Evolutionary conservation across 225 moss, liverwort and hornwort genomes (phyloP).

Genomic region (Bryum argenteum): DNA sequence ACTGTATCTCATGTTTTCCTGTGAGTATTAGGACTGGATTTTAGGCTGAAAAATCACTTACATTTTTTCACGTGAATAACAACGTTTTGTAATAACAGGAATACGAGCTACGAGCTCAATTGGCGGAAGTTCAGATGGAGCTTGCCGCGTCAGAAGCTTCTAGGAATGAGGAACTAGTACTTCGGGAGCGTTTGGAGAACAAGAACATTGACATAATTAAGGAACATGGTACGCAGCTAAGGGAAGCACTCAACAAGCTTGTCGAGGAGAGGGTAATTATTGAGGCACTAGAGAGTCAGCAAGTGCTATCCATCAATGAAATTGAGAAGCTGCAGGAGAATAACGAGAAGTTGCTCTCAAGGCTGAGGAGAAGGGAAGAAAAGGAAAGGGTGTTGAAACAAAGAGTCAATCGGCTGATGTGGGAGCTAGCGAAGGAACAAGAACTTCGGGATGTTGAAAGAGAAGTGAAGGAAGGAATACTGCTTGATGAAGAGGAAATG

Average conservation of each 20-base stretch:
- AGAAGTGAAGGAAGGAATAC: conserved; percentile 29
- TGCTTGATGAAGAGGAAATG: conserved; percentile 32
- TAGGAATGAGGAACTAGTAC: conserved; percentile 48
- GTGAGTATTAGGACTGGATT: no score
- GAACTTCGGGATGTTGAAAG: conserved; percentile 34
- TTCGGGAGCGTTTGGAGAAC: conserved; percentile 21
- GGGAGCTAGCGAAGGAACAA: conserved; percentile 33
- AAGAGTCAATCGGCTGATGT: conserved; percentile 26
- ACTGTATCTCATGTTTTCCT: not conserved
- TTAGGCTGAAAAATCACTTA: no score
- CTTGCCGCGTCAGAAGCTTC: conserved; percentile 49
- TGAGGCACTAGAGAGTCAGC: conserved; percentile 68
- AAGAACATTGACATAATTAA: conserved; percentile 19
- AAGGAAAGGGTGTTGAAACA: conserved; percentile 33
- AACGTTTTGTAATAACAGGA: conserved; percentile 24
- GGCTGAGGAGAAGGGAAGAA: conserved; percentile 43
- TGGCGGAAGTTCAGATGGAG: conserved; percentile 41
- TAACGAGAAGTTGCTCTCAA: conserved; percentile 32
- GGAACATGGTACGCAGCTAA: conserved; percentile 39
- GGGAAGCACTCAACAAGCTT: conserved; percentile 40
- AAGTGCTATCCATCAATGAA: conserved; percentile 56
- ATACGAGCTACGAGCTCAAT: conserved; percentile 25
- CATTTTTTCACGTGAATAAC: not conserved
- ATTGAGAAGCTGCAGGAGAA: conserved; percentile 55
- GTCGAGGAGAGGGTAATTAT: conserved; percentile 42